phyloP scores from a whole-genome alignment of 108 stramenopile species.

The Aurantiochytrium sp. region DNA sequence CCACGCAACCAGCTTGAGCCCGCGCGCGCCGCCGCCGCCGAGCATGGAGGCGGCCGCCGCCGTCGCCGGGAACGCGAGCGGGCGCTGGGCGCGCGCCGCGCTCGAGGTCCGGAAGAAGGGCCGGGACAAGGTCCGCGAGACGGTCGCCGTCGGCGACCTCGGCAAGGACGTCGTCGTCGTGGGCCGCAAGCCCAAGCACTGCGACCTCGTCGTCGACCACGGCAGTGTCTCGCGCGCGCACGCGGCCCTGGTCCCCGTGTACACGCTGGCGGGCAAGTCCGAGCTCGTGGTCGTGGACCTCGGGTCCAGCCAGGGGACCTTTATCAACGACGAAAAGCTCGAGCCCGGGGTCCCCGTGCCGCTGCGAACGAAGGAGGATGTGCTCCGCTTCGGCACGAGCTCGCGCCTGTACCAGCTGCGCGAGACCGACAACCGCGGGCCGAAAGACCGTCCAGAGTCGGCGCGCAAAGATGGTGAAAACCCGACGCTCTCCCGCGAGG shows the following conservation, averaged over 20 bases:
- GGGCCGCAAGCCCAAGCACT: background rate
- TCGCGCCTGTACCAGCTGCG: background rate
- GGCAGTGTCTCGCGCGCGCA: background rate
- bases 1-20: too few species aligned
- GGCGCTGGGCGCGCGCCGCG: background rate
- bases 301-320: background rate
- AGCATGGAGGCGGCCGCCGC: background rate
- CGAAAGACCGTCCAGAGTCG: too few species aligned
- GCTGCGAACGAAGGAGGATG: background rate
- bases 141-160: background rate
- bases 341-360: background rate
- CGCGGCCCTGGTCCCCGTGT: background rate
- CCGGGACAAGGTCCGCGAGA: background rate
- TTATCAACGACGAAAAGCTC: background rate
- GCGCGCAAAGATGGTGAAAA: too few species aligned
- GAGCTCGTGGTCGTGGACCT: background rate
- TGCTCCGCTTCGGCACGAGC: slow-evolving; percentile 3
- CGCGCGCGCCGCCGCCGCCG: too few species aligned
- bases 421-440: too few species aligned
- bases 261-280: background rate
- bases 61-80: background rate
- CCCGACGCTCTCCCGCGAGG: background rate
- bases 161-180: background rate
- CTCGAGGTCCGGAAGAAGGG: background rate
- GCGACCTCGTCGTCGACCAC: background rate